Conservation (phyloP, 768 basidiomycete genomes). For the Termitomyces sp. region DNA sequence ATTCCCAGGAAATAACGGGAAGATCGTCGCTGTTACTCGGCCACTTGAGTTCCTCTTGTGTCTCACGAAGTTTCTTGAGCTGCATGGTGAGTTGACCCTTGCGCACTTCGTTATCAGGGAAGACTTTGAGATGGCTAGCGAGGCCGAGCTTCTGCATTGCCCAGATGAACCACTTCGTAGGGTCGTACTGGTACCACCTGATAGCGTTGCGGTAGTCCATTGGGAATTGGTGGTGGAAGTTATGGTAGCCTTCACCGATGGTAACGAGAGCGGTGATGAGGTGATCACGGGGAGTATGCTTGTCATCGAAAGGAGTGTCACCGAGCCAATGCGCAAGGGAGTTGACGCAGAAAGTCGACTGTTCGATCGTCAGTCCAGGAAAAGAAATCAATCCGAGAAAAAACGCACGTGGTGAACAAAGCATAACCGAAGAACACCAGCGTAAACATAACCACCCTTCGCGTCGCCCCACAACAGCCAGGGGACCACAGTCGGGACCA, state of each 20-base stretch:
- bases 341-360: constrained; percentile 97
- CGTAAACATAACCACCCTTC: constrained; percentile 83
- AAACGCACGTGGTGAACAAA: constrained; percentile 85
- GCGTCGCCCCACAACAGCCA: constrained; percentile 86
- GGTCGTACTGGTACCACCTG: constrained; percentile 92
- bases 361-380: constrained; percentile 4
- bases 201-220: constrained; percentile 98
- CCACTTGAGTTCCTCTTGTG: constrained; percentile 78
- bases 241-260: constrained; percentile 96
- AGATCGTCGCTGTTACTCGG: constrained; percentile 74
- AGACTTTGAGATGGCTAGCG: constrained; percentile 68
- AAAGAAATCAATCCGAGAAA: constrained; percentile 2
- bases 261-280: constrained; percentile 86
- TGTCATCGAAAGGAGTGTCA: constrained; percentile 91
- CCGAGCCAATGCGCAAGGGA: constrained; percentile 97
- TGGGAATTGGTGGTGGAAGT: constrained; percentile 96
- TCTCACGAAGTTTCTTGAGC: constrained; percentile 79
- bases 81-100: constrained; percentile 96
- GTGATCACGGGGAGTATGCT: constrained; percentile 91
- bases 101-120: constrained; percentile 60
- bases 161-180: constrained; percentile 91
- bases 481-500: constrained; percentile 75
- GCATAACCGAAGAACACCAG: constrained; percentile 70
- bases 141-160: constrained; percentile 58
- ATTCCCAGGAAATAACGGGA: constrained; percentile 84